Percentiles rank a stretch among this genome's conserved stretches.
Conservation (phyloP, 2,329 filamentous ascomycete genomes). For the Pseudogymnoascus sp. region DNA sequence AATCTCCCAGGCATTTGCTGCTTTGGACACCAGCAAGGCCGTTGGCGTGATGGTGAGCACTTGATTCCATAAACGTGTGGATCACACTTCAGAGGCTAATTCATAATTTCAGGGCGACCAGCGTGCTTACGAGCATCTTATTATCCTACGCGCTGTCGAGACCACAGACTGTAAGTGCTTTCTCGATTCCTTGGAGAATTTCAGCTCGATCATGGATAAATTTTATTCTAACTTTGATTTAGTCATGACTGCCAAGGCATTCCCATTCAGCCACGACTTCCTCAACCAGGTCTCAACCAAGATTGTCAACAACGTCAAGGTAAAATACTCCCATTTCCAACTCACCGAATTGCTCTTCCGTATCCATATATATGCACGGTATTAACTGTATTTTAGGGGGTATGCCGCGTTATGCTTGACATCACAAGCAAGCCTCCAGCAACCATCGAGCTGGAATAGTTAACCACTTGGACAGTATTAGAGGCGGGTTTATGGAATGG, state of each 20-base stretch:
- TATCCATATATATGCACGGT: neutral
- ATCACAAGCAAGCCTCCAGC: constrained; percentile 43
- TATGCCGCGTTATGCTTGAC: constrained; percentile 67
- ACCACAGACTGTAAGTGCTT: constrained; percentile 37
- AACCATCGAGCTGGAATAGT: constrained; percentile 69
- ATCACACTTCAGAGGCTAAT: constrained; percentile 31
- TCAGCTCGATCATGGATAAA: neutral
- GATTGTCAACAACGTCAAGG: constrained; percentile 69
- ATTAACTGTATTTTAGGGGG: constrained; percentile 39
- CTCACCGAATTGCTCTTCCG: neutral
- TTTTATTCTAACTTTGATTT: constrained; percentile 40
- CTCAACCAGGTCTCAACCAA: constrained; percentile 58
- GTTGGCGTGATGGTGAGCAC: constrained; percentile 52
- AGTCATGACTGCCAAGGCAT: constrained; percentile 32
- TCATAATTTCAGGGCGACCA: constrained; percentile 50
- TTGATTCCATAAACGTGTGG: neutral
- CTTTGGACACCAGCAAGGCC: constrained; percentile 57
- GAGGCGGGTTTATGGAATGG: neutral
- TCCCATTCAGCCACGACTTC: constrained; percentile 53
- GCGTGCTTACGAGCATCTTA: constrained; percentile 57
- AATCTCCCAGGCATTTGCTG: constrained; percentile 65
- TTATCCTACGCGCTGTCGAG: constrained; percentile 55
- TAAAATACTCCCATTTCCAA: neutral
- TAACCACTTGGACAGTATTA: neutral
- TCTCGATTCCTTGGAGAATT: neutral